Evolutionary conservation across 768 basidiomycete species (phyloP), one percentile per base, ranked within the genome.

Genomic region (Suillus paluster): DNA sequence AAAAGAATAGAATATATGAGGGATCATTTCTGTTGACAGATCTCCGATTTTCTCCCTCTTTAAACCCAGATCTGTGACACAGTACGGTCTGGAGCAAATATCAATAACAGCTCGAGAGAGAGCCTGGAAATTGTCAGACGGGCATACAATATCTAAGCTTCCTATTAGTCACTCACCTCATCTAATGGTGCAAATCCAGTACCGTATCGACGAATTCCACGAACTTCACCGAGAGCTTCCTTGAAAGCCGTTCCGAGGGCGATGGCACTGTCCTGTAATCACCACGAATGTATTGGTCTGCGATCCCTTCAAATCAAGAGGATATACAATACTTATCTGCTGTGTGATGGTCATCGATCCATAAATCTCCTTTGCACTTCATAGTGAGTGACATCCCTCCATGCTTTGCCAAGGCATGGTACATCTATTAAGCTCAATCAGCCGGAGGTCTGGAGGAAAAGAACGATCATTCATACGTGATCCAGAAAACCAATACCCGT

Each of bases 401-500:
- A 78, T 99, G 97, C 75, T 99, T 99, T 39, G 97, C 97, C 5
- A 99, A 85, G 2, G 97, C 97, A 65, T 94, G 89, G 74, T 95
- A 95, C 97, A 99, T 99, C 97, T 99, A 62, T 10, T 42, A 27
- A 46, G 57, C 34, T 11, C 17, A 33, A 59, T 65, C 45, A 63
- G 61, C 48, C 49, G 39, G 34, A 36, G n/a, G 27, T 50, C 46
- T 19, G 30, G 27, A 23, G 8, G 23, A 49, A 25, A 34, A 49
- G 14, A 58, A 39, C n/a, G 11, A 52, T 38, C 12, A 36, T 41
- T 77, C 84, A 62, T 76, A 95, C 97, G 82, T 99, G 97, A 76
- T 99, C 97, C 41, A 99, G 83, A 74, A 99, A 99, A n/a, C 97
- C 97, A 63, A 99, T 96, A 30, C 97, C 97, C 1, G 97, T 99